phyloP scores from a whole-genome alignment of 1,284 basidiomycete genomes.

The Apiotrichum sp. region DNA sequence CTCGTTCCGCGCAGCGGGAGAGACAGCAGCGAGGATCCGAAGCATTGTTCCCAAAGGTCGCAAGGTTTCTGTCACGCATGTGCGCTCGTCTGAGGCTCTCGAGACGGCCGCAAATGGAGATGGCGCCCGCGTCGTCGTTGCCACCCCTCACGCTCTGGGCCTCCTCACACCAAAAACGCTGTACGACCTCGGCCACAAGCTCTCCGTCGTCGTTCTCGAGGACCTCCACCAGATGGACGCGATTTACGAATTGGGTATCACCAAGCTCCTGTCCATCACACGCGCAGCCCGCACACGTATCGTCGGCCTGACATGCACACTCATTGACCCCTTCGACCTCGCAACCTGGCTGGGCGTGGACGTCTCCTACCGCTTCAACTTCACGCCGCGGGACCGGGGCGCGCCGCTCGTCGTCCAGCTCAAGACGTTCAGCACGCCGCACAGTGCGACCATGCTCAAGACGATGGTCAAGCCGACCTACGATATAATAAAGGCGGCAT shows the following conservation, averaged over 20 bases:
- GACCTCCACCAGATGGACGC: conserved; percentile 79
- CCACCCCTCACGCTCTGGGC: conserved; percentile 39
- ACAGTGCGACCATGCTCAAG: conserved; percentile 82
- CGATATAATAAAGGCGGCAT: conserved; percentile 51
- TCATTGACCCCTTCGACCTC: conserved; percentile 73
- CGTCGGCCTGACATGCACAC: conserved; percentile 70
- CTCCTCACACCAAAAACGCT: conserved; percentile 21
- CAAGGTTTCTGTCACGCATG: conserved; percentile 23
- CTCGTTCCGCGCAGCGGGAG: conserved; percentile 36
- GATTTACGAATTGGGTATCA: conserved; percentile 74
- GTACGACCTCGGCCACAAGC: conserved; percentile 39
- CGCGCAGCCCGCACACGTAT: conserved; percentile 62
- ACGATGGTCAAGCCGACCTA: conserved; percentile 89
- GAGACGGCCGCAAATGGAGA: conserved; percentile 12
- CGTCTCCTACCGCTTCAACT: conserved; percentile 62
- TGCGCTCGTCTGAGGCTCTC: conserved; percentile 29
- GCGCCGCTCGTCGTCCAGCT: conserved; percentile 65
- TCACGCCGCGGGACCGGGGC: conserved; percentile 75
- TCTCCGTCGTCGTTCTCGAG: conserved; percentile 72
- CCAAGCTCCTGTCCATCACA: conserved; percentile 58
- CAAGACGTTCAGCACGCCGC: conserved; percentile 77
- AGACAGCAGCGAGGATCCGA: conserved; percentile 38
- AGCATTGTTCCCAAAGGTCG: conserved; percentile 26
- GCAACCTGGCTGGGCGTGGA: conserved; percentile 74
- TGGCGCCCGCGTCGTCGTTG: conserved; percentile 37